phyloP scores from a whole-genome alignment of 345 rosid genomes.

The Salix arbutifolia region DNA sequence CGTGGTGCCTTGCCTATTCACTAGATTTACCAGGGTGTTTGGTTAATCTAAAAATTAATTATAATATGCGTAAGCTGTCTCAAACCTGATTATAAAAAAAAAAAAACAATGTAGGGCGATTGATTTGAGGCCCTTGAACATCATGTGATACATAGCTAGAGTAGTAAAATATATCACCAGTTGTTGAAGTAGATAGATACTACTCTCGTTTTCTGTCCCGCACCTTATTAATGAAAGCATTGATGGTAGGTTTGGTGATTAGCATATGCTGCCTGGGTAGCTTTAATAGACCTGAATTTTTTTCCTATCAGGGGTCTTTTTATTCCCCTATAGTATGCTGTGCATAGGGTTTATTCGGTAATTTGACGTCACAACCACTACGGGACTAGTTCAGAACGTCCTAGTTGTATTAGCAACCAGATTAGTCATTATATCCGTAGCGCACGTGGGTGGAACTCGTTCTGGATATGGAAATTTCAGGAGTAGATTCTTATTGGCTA shows the following conservation, averaged over 20 bases:
- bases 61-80: no score
- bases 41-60: no score
- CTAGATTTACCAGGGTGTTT: no score
- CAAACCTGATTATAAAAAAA: no score
- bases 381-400: background rate
- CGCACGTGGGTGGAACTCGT: background rate
- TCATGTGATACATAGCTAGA: background rate
- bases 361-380: background rate
- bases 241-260: constrained; percentile 10
- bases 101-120: background rate
- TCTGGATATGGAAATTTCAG: background rate
- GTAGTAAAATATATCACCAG: background rate
- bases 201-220: background rate
- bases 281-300: background rate
- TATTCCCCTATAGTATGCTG: no score
- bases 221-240: constrained; percentile 1
- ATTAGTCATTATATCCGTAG: background rate
- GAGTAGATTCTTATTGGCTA: background rate
- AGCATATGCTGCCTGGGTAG: background rate
- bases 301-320: background rate
- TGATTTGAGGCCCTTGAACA: no score
- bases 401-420: background rate
- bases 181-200: background rate
- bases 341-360: background rate
- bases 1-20: no score